Percentiles rank a stretch among this genome's conserved stretches.
Conservation (phyloP, 139 green algal genomes). For the Gonium pectorale region DNA sequence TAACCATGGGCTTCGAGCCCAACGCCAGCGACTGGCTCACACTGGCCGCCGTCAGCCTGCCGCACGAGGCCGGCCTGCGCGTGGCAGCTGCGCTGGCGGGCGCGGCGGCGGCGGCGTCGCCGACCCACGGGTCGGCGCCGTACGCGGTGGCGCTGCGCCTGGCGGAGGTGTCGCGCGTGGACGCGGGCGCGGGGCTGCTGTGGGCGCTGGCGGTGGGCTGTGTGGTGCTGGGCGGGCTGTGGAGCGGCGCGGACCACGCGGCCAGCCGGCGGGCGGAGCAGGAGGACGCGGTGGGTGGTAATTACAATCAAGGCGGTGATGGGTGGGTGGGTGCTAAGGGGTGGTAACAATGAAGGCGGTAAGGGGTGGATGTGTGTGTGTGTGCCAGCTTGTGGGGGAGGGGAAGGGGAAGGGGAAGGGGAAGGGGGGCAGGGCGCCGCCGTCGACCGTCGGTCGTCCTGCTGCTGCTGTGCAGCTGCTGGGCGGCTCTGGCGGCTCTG, state of each 20-base stretch:
- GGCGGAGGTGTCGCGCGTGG: constrained; percentile 50
- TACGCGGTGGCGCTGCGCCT: constrained; percentile 13
- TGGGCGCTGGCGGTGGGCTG: constrained; percentile 80
- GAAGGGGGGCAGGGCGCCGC: no score
- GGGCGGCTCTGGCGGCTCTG: no score
- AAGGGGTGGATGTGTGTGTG: not conserved
- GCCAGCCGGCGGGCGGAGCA: not conserved
- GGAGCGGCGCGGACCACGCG: constrained; percentile 68
- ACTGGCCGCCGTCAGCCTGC: constrained; percentile 57
- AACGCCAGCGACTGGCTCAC: not conserved
- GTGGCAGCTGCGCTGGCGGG: not conserved
- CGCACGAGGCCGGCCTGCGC: constrained; percentile 40
- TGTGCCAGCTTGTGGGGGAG: not conserved
- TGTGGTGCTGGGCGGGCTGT: constrained; percentile 64
- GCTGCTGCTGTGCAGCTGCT: no score
- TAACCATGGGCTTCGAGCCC: constrained; percentile 60
- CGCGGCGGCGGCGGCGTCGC: not conserved
- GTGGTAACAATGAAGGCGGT: not conserved
- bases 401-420: no score
- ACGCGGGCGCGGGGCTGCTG: constrained; percentile 65
- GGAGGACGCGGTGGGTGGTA: constrained; percentile 30
- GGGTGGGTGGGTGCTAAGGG: not conserved
- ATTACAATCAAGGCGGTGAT: not conserved
- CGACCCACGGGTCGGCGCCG: not conserved
- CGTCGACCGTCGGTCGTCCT: no score